Base-by-base conservation (phyloP, 371 early-diverging fungal genomes). In the Zychaea mexicana region DNA sequence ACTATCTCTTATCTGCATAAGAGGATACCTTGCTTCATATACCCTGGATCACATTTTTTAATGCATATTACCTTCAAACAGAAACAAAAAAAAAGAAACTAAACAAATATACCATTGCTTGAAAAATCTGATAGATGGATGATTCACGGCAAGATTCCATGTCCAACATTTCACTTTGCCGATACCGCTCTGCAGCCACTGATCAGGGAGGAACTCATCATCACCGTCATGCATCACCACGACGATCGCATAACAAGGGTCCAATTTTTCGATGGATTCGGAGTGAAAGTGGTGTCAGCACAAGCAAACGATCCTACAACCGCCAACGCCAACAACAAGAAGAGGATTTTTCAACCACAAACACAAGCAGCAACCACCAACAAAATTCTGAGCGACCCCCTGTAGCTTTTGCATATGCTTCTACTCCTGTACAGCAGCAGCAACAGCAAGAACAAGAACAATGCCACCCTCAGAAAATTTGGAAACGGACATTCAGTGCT, bases 381-480 rank as follows among this genome's bases (percentile, higher is more conserved):
- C 28, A 42, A 19, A 42, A 39, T 55, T 30, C 42, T 24, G 22
- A 62, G 15, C 62, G 52, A 19, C 61, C 55, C 33, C 61, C 66
- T 4, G 33, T 30, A 30, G 61, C 67, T 27, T 66, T 66, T 52
- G 61, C 67, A 10, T 66, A 66, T 57, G 61, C 67, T 22, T 66
- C 67, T 15, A 66, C 67, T n/a, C 67, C 61, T 32, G 52, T 47
- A 49, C 17, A 19, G 21, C 52, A 49, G 17, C 39, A 32, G 21
- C 24, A 17, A n/a, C 45, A 28, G 13, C 55, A 32, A 19, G 24
- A 31, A 42, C 49, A 19, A 49, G 22, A 22, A 49, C 13, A 15
- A 42, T 42, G 42, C 4, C 42, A 42, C n/a, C 42, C n/a, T 39
- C 39, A n/a, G n/a, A n/a, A n/a, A n/a, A n/a, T n/a, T n/a, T n/a